Evolutionary conservation across 441 rosid species (phyloP).

Genomic region (Erodium texanum): DNA sequence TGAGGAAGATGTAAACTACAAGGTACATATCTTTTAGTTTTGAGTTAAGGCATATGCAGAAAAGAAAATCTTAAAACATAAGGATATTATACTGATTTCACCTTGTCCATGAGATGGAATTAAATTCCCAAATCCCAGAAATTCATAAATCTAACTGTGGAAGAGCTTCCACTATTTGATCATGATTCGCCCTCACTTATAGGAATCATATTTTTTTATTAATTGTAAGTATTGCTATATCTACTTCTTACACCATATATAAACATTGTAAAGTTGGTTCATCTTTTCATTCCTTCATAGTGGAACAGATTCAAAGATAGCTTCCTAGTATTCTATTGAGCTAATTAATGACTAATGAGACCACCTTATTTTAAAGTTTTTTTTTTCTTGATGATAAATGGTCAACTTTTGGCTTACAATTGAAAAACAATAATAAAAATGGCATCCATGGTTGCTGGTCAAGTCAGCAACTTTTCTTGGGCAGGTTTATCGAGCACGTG

Average conservation of each 20-base stretch:
- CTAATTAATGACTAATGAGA: neutral
- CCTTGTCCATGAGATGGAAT: neutral
- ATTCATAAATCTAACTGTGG: neutral
- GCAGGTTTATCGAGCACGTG: constrained; percentile 54
- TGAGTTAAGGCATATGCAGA: neutral
- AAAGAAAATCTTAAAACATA: neutral
- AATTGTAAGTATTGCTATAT: neutral
- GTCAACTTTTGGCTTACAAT: neutral
- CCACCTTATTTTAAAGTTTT: neutral
- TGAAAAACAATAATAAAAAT: neutral
- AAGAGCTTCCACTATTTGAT: neutral
- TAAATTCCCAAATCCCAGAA: neutral
- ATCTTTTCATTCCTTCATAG: neutral
- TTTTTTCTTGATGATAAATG: neutral
- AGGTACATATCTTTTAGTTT: neutral
- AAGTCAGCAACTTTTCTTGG: constrained; percentile 55
- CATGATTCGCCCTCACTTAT: neutral
- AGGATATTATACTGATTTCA: neutral
- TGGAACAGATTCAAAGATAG: neutral
- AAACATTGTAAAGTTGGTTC: neutral
- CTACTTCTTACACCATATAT: neutral
- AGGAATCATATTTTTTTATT: neutral
- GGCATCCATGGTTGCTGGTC: constrained; percentile 14
- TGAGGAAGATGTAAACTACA: too few species aligned
- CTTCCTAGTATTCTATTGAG: neutral